Percentiles rank a stretch among this genome's conserved stretches.
phyloP scores from a whole-genome alignment of 192 early-diverging fungal genomes.

The Lobosporangium transversale region DNA sequence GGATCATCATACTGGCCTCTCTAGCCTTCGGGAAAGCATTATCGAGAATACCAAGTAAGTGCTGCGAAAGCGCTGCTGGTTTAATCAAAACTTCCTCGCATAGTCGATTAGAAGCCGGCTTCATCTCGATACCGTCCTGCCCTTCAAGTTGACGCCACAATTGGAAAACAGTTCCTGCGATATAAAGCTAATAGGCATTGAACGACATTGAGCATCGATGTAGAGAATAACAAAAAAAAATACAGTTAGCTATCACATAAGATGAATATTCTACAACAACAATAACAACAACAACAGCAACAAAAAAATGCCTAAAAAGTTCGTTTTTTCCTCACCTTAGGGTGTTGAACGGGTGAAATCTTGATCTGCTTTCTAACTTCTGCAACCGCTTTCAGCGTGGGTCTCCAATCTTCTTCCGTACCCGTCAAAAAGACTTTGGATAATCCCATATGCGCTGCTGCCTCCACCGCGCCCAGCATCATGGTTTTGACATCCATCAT shows the following conservation, averaged over 20 bases:
- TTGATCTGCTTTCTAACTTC: constrained; percentile 49
- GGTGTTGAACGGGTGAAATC: constrained; percentile 40
- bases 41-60: constrained; percentile 45
- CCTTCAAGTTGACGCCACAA: constrained; percentile 44
- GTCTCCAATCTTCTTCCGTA: constrained; percentile 55
- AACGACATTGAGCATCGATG: too few species aligned
- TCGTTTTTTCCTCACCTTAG: constrained; percentile 51
- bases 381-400: constrained; percentile 51
- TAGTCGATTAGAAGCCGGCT: constrained; percentile 46
- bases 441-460: constrained; percentile 54
- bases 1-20: constrained; percentile 50
- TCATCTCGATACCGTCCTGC: constrained; percentile 43
- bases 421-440: constrained; percentile 58
- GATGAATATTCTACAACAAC: background rate
- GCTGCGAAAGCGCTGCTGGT: constrained; percentile 41
- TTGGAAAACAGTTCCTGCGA: constrained; percentile 48
- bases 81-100: constrained; percentile 53
- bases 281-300: too few species aligned
- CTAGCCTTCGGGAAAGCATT: constrained; percentile 48
- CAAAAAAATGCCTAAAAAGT: too few species aligned
- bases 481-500: constrained; percentile 66
- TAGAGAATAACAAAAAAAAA: background rate
- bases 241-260: background rate
- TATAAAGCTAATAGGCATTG: too few species aligned
- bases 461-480: constrained; percentile 59